Conservation (phyloP, 2,329 filamentous ascomycete genomes). For the Colletotrichum spaethianum region DNA sequence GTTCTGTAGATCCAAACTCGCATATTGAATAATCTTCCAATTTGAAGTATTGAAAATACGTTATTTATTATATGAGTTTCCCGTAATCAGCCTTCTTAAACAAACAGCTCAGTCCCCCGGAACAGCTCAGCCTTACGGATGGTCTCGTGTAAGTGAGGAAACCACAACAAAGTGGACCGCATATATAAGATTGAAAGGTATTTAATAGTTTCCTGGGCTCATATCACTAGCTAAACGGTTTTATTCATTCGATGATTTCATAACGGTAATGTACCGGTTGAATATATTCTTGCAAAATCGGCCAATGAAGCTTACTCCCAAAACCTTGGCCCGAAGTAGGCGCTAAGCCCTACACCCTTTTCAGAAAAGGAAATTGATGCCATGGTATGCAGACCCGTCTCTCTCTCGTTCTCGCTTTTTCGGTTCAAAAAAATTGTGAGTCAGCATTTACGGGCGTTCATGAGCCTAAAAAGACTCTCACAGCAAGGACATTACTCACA, state of each 20-base stretch:
- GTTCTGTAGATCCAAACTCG: not conserved
- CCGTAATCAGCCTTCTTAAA: not conserved
- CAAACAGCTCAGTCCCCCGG: not conserved
- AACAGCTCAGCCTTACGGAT: not conserved
- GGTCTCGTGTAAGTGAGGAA: not conserved
- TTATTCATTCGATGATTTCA: not conserved
- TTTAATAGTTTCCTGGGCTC: not conserved
- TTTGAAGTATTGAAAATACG: not conserved
- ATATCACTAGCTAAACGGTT: too few species aligned
- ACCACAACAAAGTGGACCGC: not conserved
- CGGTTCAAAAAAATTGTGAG: not conserved
- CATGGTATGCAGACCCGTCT: constrained; percentile 22
- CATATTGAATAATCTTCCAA: not conserved
- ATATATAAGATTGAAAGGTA: too few species aligned
- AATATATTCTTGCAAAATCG: not conserved
- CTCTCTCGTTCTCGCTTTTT: not conserved
- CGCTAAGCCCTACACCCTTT: constrained; percentile 15
- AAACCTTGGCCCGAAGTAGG: constrained; percentile 30
- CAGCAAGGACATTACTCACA: constrained; percentile 18
- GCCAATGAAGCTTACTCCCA: constrained; percentile 12
- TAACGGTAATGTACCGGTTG: not conserved
- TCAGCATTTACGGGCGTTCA: not conserved
- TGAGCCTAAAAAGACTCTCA: too few species aligned
- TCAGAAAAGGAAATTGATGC: constrained; percentile 16
- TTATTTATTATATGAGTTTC: not conserved